phyloP scores from a whole-genome alignment of 306 rosid species.

The apple (Malus domestica) region DNA sequence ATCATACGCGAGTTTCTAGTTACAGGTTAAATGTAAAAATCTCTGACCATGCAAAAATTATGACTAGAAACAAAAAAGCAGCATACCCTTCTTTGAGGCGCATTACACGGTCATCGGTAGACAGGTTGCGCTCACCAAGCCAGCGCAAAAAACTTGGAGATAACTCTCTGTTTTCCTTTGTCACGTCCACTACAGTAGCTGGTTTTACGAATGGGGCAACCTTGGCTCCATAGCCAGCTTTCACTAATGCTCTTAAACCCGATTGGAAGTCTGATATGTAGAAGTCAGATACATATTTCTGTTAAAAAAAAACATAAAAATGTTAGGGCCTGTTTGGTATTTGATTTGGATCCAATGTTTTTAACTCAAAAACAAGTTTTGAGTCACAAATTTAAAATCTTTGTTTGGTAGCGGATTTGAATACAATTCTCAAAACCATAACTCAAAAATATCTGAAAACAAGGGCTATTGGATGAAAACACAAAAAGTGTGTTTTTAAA shows the following conservation, averaged over 20 bases:
- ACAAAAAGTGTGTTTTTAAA: too few relatives aligned
- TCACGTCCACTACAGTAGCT: constrained; percentile 58
- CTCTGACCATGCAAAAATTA: neutral
- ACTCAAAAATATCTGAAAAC: too few relatives aligned
- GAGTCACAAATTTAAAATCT: too few relatives aligned
- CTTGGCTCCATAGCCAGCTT: constrained; percentile 91
- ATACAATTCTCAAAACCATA: too few relatives aligned
- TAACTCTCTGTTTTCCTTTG: constrained; percentile 68
- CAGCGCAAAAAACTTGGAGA: constrained; percentile 83
- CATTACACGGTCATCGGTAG: constrained; percentile 70
- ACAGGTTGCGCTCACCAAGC: constrained; percentile 87
- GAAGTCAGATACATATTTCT: constrained; percentile 85
- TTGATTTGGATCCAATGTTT: too few relatives aligned
- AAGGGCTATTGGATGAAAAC: too few relatives aligned
- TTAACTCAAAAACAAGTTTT: too few relatives aligned
- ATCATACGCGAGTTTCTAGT: neutral
- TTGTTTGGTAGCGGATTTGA: too few relatives aligned
- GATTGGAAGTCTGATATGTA: constrained; percentile 94
- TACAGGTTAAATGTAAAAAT: neutral
- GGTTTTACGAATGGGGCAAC: constrained; percentile 90
- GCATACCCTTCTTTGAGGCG: constrained; percentile 97
- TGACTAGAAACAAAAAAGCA: neutral
- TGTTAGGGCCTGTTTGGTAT: neutral
- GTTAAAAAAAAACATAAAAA: constrained; percentile 22
- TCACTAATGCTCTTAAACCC: constrained; percentile 91